Evolutionary conservation across 371 early-diverging fungal genomes (phyloP).

Genomic region (Coemansia sp.): DNA sequence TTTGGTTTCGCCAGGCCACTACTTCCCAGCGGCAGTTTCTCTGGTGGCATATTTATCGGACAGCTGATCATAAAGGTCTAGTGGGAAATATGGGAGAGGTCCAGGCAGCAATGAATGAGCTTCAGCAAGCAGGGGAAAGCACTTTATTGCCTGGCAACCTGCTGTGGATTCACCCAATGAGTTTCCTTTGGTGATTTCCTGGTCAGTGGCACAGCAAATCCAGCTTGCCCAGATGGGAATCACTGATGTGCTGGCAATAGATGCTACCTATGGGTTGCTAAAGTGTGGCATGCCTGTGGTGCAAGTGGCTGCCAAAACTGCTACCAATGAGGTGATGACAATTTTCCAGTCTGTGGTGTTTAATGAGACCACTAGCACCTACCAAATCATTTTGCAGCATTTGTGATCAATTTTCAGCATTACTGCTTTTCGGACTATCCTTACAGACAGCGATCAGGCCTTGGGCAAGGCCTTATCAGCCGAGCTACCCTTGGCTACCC

Average conservation of each 20-base stretch:
- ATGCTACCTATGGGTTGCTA: not conserved
- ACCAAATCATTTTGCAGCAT: not conserved
- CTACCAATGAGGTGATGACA: not conserved
- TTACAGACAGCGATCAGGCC: not conserved
- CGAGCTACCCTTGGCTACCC: not conserved
- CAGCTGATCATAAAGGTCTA: too few relatives aligned
- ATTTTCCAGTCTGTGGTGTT: not conserved
- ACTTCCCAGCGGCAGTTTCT: too few relatives aligned
- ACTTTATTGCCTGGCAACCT: too few relatives aligned
- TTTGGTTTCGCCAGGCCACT: too few relatives aligned
- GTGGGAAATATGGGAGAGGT: too few relatives aligned
- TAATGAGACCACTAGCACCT: not conserved
- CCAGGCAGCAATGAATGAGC: too few relatives aligned
- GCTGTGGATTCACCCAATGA: too few relatives aligned
- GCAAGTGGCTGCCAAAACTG: conserved; percentile 1
- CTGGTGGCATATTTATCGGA: too few relatives aligned
- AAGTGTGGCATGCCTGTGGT: not conserved
- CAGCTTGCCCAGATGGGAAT: not conserved
- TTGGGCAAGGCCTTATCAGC: not conserved
- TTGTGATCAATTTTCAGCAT: not conserved
- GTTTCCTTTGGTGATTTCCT: too few relatives aligned
- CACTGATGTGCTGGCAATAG: not conserved
- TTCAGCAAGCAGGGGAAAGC: too few relatives aligned
- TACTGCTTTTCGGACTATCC: not conserved
- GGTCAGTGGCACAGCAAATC: not conserved